Evolutionary conservation across 2,329 filamentous ascomycete species (phyloP), one percentile per base, ranked within the genome.

Genomic region (Thermochaetoides dissita): DNA sequence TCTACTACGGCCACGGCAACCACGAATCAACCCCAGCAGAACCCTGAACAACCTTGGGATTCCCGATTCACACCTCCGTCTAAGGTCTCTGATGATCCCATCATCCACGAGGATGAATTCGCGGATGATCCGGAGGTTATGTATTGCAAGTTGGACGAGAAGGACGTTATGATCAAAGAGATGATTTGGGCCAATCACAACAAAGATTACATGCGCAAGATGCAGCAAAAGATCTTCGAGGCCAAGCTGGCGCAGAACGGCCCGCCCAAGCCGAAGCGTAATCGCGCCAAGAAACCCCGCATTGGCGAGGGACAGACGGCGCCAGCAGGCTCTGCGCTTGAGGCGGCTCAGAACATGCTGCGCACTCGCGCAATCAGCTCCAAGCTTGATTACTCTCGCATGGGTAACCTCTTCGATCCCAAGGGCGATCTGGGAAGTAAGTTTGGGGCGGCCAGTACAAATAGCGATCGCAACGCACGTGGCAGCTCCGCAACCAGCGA

Each of bases 131-230:
- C 79, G 0, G 91, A 98, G 59, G 86, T 98, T 6, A 66, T 72
- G 45, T 83, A 83, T 53, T 94, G 88, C 55, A 62, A 87, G 32
- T 69, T 96, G 6, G 74, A 72, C 0, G 73, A 79, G 1, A 74
- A 76, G 3, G 88, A 96, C 62, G 75, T 80, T 2, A 74, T 74
- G 31, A 76, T 87, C 56, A 96, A 95, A 59, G 88, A 95, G 59
- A 77, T 79, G 46, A 84, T 96, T 40, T 98, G 91, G 91, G 79
- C 94, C 36, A 88, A 89, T 46, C 80, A 88, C 57, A 96, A 98
- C 61, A 87, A 91, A 58, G 86, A 93, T 51, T 98, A 88, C 74
- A 69, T 98, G 34, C 83, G 89, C 7, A 74, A 79, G 38, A 82
- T 93, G 56, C 87, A 95, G 56, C 78, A 84, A 46, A 94, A 91